Evolutionary conservation across 441 rosid species (phyloP).

Genomic region (Croton setiger): DNA sequence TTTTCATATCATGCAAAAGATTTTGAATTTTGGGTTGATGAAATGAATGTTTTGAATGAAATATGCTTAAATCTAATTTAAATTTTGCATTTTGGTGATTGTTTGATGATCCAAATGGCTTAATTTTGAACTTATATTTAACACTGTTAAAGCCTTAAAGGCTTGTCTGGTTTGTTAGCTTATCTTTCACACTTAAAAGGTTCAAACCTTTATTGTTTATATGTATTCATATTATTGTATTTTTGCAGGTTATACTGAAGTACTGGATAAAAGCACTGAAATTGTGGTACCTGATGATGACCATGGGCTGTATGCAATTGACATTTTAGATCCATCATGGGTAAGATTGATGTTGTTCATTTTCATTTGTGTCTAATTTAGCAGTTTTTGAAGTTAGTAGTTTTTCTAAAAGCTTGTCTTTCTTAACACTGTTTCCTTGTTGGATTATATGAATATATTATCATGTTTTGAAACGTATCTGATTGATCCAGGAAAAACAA

Average conservation of each 20-base stretch:
- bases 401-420: background rate
- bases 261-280: slow-evolving; percentile 54
- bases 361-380: background rate
- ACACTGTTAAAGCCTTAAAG: background rate
- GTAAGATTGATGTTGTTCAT: slow-evolving; percentile 32
- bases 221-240: too few species aligned
- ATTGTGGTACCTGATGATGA: slow-evolving; percentile 82
- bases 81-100: background rate
- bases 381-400: background rate
- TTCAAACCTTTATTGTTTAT: too few species aligned
- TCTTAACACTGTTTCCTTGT: background rate
- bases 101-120: background rate
- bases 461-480: too few species aligned
- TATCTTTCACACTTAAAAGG: too few species aligned
- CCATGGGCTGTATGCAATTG: slow-evolving; percentile 74
- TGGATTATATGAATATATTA: too few species aligned
- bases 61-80: background rate
- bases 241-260: slow-evolving; percentile 67
- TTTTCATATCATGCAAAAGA: background rate
- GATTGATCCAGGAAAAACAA: too few species aligned
- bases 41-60: background rate
- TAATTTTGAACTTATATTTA: background rate
- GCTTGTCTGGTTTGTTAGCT: background rate
- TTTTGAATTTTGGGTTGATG: background rate
- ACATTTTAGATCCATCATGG: slow-evolving; percentile 77